Evolutionary conservation across 805 yeast species (phyloP), one percentile per base, ranked within the genome.

Genomic region (Metschnikowia koreensis): DNA sequence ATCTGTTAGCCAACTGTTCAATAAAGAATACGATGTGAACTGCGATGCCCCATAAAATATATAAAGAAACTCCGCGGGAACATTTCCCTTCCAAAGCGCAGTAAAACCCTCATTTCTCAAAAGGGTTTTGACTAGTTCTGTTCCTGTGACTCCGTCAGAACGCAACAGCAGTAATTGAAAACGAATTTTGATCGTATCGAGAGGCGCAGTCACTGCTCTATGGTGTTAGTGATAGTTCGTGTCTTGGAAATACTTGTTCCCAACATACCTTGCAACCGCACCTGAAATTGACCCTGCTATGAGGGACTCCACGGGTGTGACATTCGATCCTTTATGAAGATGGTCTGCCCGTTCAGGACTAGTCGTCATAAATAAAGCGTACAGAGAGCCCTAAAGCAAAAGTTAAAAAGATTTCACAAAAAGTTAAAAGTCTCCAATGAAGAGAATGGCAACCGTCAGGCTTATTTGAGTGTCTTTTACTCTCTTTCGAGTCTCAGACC

Each of bases 71-170:
- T 90, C 90, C 0, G 98, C 99, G 0, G 99, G 96, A 0, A 89
- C 77, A 64, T 94, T 94, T 0, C 99, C 99, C 66, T 91, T 92
- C 98, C 98, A 94, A n/a, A 93, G 74, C 0, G 90, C 93, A 12
- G 67, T 54, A 0, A 85, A 40, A 1, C 96, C 96, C 66, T 93
- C 98, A 34, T 81, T 75, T 16, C 66, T 64, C 1, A 78, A 55
- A 1, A 90, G 77, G 1, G 72, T 66, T 12, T 54, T 55, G 44
- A 81, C 65, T 0, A 84, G 73, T 16, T 65, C 50, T 3, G 60
- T 33, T 2, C 81, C 77, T 10, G 59, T 12, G 15, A 12, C 8
- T 31, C 48, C 39, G 39, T 46, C 48, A 7, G 51, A 37, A 13
- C 46, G 47, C n/a, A 51, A 15, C 56, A 72, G 69, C 53, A 80